Percentiles rank a stretch among this genome's conserved stretches.
phyloP scores from a whole-genome alignment of 345 rosid species.

The Gossypium raimondii region DNA sequence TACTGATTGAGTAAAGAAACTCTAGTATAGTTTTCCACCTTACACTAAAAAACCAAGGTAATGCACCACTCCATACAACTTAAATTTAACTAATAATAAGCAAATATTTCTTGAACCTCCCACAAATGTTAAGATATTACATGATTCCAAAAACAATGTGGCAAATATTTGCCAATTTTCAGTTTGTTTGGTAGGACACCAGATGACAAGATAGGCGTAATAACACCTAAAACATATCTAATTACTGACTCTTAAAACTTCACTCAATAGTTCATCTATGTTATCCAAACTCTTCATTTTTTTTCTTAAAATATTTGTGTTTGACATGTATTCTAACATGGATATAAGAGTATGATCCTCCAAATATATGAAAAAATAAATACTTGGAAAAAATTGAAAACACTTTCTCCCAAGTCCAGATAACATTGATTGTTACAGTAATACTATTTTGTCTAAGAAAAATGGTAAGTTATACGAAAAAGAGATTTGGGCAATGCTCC shows the following conservation, averaged over 20 bases:
- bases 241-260: background rate
- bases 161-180: conserved; percentile 3
- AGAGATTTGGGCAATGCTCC: background rate
- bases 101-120: background rate
- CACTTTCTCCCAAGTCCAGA: background rate
- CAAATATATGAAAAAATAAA: background rate
- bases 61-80: no score
- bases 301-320: background rate
- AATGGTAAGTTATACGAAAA: background rate
- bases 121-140: background rate
- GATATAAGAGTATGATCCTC: background rate
- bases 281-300: background rate
- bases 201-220: no score
- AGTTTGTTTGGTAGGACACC: no score
- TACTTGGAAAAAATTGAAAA: background rate
- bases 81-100: background rate
- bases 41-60: background rate
- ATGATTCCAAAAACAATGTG: conserved; percentile 13
- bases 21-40: background rate
- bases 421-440: background rate
- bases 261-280: background rate
- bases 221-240: background rate
- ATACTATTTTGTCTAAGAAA: background rate
- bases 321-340: background rate
- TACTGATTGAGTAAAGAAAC: no score